Evolutionary conservation across 2,329 filamentous ascomycete genomes (phyloP).

Genomic region (Cladosporium sp.): DNA sequence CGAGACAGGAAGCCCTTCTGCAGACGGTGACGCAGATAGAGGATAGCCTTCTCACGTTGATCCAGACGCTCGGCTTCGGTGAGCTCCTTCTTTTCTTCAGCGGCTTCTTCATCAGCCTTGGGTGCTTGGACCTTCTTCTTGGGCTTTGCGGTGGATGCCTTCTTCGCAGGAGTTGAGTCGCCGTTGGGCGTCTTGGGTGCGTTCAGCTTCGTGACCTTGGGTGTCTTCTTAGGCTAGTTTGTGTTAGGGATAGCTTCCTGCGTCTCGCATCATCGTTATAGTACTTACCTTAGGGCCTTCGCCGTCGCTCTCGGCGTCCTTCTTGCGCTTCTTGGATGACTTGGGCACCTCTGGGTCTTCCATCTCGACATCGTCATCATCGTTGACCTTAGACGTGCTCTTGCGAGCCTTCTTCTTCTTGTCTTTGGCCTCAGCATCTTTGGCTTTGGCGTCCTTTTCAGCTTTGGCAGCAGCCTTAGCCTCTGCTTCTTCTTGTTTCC

Average conservation of each 20-base stretch:
- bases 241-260: slow-evolving; percentile 24
- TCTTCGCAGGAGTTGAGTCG: slow-evolving; percentile 32
- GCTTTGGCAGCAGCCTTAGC: slow-evolving; percentile 37
- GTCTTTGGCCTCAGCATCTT: slow-evolving; percentile 54
- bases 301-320: slow-evolving; percentile 59
- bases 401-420: slow-evolving; percentile 32
- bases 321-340: slow-evolving; percentile 76
- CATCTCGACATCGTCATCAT: slow-evolving; percentile 49
- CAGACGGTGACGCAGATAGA: slow-evolving; percentile 89
- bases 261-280: too few species aligned
- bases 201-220: slow-evolving; percentile 47
- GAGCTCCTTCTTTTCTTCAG: slow-evolving; percentile 52
- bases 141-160: slow-evolving; percentile 46
- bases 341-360: slow-evolving; percentile 59
- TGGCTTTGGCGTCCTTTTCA: slow-evolving; percentile 43
- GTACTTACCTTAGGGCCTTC: slow-evolving; percentile 60
- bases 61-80: slow-evolving; percentile 52
- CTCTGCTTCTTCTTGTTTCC: slow-evolving; percentile 30
- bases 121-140: slow-evolving; percentile 52
- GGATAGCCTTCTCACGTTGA: slow-evolving; percentile 64
- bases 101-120: slow-evolving; percentile 53
- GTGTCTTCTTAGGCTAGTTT: slow-evolving; percentile 45
- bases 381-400: slow-evolving; percentile 27
- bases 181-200: slow-evolving; percentile 38
- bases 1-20: slow-evolving; percentile 89